Evolutionary conservation across 441 rosid species (phyloP), one percentile per base, ranked within the genome.

Genomic region (Pelargonium citronellum): DNA sequence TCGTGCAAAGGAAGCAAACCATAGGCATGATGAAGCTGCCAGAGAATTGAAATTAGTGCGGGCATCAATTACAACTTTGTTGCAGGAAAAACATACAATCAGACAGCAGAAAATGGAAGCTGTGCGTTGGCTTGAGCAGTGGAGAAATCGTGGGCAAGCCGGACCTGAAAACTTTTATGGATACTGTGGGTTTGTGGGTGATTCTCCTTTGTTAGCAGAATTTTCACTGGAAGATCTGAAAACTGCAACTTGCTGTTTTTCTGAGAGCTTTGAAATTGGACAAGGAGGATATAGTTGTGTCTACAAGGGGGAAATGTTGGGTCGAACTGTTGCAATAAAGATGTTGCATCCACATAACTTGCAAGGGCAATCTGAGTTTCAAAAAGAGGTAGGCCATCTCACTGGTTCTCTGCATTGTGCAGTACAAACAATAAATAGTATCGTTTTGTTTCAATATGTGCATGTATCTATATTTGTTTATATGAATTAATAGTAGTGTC

Each of bases 221-320:
- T 87, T 90, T 71, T 81, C 93, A 41, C 49, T 87, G 66, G 75
- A 81, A 3, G 90, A 90, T 72, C 61, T 87, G 67, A 77, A 83
- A 80, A 77, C 87, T 39, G 96, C 93, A 12, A 85, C 93, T 10
- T 90, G 88, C 78, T 53, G 83, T 80, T 90, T 90, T 78, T 87
- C 88, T n/a, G 90, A 88, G 74, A 87, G 88, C 79, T 90, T 90
- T 79, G 85, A 83, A 75, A 67, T 90, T 61, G 88, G 93, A 46
- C 81, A 77, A 75, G 85, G 90, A 69, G 89, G 91, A 76, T 79
- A 73, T 70, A 87, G 88, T 64, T 73, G 84, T 81, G 87, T 90
- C 69, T 88, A 82, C 81, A 88, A 87, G 78, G 95, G 91, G 67
- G 95, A 89, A 83, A 83, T 87, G 91, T 70, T 87, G 77, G 95